These are phyloP conservation scores for Ajuga reptans DNA, from an alignment of 305 asterid genomes.

Conservation along the genomic window DNA sequence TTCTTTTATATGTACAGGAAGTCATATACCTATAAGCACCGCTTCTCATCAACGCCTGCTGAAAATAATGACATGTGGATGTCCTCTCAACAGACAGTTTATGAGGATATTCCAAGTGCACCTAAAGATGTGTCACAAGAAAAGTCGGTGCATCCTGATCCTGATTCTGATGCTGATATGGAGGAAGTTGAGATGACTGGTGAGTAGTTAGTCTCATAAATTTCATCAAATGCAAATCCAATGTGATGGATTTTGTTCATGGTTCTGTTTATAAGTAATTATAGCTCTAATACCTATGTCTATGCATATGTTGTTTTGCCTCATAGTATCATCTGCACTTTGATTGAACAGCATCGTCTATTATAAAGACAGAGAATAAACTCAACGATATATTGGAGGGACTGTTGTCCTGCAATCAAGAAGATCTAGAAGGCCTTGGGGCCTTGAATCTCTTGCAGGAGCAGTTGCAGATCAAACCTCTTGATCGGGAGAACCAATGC, in stretches of 20 bases:
- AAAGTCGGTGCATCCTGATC: constrained; percentile 25
- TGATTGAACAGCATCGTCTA: constrained; percentile 31
- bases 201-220: constrained; percentile 28
- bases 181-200: constrained; percentile 50
- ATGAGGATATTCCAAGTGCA: constrained; percentile 30
- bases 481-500: constrained; percentile 38
- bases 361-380: constrained; percentile 29
- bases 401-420: constrained; percentile 37
- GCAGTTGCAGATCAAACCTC: constrained; percentile 54
- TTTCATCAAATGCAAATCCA: constrained; percentile 12
- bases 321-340: constrained; percentile 21
- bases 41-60: constrained; percentile 30
- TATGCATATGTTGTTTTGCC: constrained; percentile 7
- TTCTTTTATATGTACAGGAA: constrained; percentile 34
- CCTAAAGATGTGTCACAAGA: constrained; percentile 30
- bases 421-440: constrained; percentile 57
- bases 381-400: constrained; percentile 39
- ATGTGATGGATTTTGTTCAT: background rate
- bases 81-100: constrained; percentile 40
- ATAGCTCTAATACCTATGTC: background rate
- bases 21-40: constrained; percentile 50
- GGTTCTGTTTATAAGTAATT: constrained; percentile 2
- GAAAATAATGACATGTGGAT: constrained; percentile 38
- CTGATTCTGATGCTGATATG: constrained; percentile 29
- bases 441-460: constrained; percentile 61